These are phyloP conservation scores for Candolleomyces aberdarensis DNA, from an alignment of 768 basidiomycete species.

Conservation along the genomic window DNA sequence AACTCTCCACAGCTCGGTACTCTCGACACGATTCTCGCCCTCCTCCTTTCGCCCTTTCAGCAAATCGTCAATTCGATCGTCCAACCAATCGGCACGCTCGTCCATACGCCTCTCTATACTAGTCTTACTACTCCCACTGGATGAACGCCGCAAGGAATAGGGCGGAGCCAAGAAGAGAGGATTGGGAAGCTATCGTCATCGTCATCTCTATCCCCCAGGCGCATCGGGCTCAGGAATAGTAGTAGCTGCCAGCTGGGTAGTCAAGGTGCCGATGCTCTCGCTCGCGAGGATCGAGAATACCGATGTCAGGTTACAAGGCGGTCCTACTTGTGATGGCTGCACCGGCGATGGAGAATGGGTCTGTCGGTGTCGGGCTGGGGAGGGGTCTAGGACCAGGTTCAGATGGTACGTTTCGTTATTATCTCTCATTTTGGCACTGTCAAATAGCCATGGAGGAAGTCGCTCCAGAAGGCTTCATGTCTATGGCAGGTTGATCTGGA, in stretches of 20 bases:
- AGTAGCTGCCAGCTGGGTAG: constrained; percentile 34
- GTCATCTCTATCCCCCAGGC: background rate
- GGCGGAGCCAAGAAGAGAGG: constrained; percentile 55
- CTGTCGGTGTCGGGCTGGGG: constrained; percentile 38
- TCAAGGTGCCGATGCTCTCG: constrained; percentile 38
- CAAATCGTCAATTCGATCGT: constrained; percentile 46
- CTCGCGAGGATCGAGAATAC: background rate
- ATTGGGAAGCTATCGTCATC: constrained; percentile 56
- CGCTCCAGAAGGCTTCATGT: no score
- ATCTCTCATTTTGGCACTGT: no score
- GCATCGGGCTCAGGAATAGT: no score
- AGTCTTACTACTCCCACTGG: constrained; percentile 59
- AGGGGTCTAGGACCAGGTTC: no score
- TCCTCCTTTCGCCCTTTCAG: constrained; percentile 32
- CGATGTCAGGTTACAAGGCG: constrained; percentile 50
- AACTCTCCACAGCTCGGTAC: constrained; percentile 43
- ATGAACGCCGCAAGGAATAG: constrained; percentile 42
- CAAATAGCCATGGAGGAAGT: no score
- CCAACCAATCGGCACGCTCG: constrained; percentile 56
- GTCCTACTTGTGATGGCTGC: constrained; percentile 62
- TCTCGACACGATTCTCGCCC: constrained; percentile 62
- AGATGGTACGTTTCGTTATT: no score
- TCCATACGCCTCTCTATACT: constrained; percentile 47
- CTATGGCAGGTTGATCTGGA: constrained; percentile 41
- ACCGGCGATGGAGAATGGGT: constrained; percentile 58